These are phyloP conservation scores for Corylus avellana DNA, from an alignment of 306 rosid species.

Conservation along the genomic window DNA sequence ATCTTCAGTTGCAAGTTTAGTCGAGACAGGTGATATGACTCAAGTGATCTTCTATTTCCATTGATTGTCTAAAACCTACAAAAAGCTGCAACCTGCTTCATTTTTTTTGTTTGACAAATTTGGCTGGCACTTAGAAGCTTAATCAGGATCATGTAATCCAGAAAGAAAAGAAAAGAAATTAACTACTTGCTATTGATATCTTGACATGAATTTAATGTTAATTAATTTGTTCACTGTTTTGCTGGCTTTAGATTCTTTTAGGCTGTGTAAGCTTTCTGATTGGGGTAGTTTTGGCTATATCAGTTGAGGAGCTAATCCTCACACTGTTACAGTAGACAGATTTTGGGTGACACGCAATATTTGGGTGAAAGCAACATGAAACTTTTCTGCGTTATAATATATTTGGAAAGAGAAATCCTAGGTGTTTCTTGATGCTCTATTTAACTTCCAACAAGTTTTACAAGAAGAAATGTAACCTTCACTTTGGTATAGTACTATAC, in stretches of 20 bases:
- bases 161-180: neutral
- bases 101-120: neutral
- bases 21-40: constrained; percentile 77
- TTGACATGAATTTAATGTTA: neutral
- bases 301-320: neutral
- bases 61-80: neutral
- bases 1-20: constrained; percentile 91
- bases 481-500: neutral
- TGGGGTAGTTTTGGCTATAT: neutral
- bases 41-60: constrained; percentile 14
- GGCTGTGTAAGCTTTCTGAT: neutral
- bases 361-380: neutral
- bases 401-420: neutral
- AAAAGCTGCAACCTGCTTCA: neutral
- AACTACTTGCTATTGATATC: neutral
- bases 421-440: neutral
- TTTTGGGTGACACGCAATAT: constrained; percentile 2
- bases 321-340: neutral
- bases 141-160: neutral
- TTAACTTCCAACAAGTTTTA: neutral
- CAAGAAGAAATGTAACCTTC: neutral
- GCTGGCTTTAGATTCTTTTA: neutral
- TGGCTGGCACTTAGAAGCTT: neutral
- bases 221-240: neutral
- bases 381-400: neutral